phyloP scores from a whole-genome alignment of 106 monocot genomes.

The Xerophyta viscosa region DNA sequence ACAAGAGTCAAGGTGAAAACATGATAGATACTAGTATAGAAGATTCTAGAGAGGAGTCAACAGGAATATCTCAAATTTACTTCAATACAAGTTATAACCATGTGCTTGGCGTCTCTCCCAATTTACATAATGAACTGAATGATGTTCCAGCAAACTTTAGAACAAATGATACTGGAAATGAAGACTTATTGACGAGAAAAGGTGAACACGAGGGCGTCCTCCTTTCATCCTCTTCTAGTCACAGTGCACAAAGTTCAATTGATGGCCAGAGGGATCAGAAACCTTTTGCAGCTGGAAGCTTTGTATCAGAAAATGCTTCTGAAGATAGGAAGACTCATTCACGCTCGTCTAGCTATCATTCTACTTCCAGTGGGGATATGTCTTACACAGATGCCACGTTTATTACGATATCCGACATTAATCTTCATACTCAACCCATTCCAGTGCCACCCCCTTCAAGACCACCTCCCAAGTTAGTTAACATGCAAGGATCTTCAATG shows the following conservation, averaged over 20 bases:
- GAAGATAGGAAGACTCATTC: constrained; percentile 15
- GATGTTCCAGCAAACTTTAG: constrained; percentile 3
- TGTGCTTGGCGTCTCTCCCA: constrained; percentile 15
- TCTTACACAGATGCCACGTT: constrained; percentile 16
- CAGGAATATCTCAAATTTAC: constrained; percentile 16
- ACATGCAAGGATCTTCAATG: too few species aligned
- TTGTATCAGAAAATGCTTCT: constrained; percentile 14
- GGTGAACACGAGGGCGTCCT: too few species aligned
- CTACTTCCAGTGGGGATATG: constrained; percentile 34
- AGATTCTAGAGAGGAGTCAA: constrained; percentile 10
- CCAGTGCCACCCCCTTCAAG: constrained; percentile 62
- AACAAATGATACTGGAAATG: neutral
- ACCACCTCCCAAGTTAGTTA: constrained; percentile 45
- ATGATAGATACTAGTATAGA: constrained; percentile 2
- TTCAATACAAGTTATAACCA: constrained; percentile 12
- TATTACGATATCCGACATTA: constrained; percentile 54
- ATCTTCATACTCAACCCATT: constrained; percentile 50
- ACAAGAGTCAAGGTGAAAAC: constrained; percentile 10
- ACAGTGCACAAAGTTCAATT: constrained; percentile 9
- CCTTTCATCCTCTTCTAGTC: constrained; percentile 10
- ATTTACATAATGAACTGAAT: constrained; percentile 1
- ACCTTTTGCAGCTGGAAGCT: neutral
- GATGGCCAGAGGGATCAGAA: constrained; percentile 13
- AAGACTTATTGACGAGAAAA: constrained; percentile 6
- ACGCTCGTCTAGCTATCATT: constrained; percentile 27